Evolutionary conservation across 805 yeast genomes (phyloP).

Genomic region (Candida morakotiae): DNA sequence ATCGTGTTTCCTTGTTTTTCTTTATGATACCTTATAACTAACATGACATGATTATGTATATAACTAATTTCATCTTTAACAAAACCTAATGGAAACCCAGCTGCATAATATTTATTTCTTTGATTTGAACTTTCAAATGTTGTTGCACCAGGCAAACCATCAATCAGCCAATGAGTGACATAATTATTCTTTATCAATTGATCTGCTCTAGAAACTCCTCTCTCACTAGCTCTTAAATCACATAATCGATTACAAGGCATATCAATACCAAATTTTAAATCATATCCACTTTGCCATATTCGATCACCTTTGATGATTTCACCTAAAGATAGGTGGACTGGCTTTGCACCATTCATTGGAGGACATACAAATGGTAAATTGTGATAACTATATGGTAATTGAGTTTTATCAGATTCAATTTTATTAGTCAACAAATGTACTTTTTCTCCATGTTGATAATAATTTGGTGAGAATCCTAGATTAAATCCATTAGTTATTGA

Average conservation of each 20-base stretch:
- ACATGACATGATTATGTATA: slow-evolving; percentile 75
- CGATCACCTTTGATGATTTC: slow-evolving; percentile 81
- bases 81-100: slow-evolving; percentile 84
- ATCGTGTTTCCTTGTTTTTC: slow-evolving; percentile 50
- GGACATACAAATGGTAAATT: slow-evolving; percentile 82
- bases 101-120: slow-evolving; percentile 67
- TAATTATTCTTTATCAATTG: slow-evolving; percentile 65
- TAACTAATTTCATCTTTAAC: slow-evolving; percentile 53
- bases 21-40: slow-evolving; percentile 68
- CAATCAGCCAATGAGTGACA: slow-evolving; percentile 79
- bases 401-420: slow-evolving; percentile 73
- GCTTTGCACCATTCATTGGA: slow-evolving; percentile 47
- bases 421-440: slow-evolving; percentile 74
- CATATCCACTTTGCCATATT: slow-evolving; percentile 69
- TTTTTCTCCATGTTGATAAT: slow-evolving; percentile 47
- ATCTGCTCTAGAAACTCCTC: slow-evolving; percentile 52
- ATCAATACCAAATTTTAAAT: slow-evolving; percentile 61
- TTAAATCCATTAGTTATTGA: slow-evolving; percentile 10
- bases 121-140: slow-evolving; percentile 60
- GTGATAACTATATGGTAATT: slow-evolving; percentile 72
- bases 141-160: slow-evolving; percentile 85
- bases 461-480: slow-evolving; percentile 31
- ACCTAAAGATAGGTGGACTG: slow-evolving; percentile 65
- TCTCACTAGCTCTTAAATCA: slow-evolving; percentile 53
- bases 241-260: slow-evolving; percentile 64